A percentile compares a stretch with the other conserved stretches of the same genome.
Evolutionary conservation across 2,329 filamentous ascomycete species (phyloP).

Genomic region (Clarireedia paspali): DNA sequence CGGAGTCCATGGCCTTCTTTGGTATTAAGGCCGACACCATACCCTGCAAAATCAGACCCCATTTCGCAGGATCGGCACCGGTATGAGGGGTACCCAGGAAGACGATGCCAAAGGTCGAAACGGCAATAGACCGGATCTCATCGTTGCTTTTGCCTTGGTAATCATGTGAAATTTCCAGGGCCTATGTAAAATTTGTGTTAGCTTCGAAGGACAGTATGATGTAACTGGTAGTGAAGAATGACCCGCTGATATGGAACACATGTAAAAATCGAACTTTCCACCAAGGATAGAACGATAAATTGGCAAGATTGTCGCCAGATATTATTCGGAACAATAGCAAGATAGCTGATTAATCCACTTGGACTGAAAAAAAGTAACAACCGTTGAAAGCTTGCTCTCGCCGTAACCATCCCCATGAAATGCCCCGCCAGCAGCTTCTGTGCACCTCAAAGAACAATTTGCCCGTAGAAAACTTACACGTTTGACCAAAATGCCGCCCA

Average conservation of each 20-base stretch:
- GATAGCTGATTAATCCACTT: too few species aligned
- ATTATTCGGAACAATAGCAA: too few species aligned
- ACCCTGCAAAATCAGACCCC: constrained; percentile 59
- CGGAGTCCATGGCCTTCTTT: constrained; percentile 57
- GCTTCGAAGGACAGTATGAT: constrained; percentile 41
- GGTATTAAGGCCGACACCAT: constrained; percentile 60
- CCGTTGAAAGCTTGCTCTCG: too few species aligned
- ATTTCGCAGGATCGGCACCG: constrained; percentile 57
- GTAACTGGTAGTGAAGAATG: too few species aligned
- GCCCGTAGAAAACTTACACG: constrained; percentile 27
- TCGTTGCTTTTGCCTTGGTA: constrained; percentile 51
- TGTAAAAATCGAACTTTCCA: too few species aligned
- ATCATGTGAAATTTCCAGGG: constrained; percentile 59
- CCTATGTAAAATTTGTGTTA: background rate
- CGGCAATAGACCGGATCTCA: constrained; percentile 58
- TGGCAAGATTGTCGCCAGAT: too few species aligned
- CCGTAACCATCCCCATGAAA: too few species aligned
- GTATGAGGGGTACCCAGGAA: constrained; percentile 62
- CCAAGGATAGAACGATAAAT: too few species aligned
- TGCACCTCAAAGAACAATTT: constrained; percentile 38
- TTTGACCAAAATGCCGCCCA: constrained; percentile 68
- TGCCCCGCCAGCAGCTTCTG: background rate
- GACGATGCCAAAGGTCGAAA: constrained; percentile 68
- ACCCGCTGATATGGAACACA: too few species aligned
- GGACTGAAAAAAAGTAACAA: too few species aligned